Base-by-base conservation (phyloP, 257 asterid genomes). In the Solanum dulcamara region DNA sequence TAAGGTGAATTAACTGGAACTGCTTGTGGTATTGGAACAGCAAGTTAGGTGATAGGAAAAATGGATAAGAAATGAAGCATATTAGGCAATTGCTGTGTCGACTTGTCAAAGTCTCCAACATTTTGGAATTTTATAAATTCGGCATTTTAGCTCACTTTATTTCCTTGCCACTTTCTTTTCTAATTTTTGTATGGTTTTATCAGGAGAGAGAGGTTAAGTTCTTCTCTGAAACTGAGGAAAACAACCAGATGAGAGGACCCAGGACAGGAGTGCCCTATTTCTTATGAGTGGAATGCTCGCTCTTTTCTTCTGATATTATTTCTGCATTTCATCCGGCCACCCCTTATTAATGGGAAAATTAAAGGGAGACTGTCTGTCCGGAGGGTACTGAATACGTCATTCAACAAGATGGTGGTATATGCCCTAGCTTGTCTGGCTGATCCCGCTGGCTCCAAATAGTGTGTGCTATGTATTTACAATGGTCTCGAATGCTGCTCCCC, bases 161-260 rank as follows among this genome's bases (percentile, higher is more conserved):
- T 79, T 79, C 18, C 28, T 79, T 79, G 42, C 28, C 26, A n/a
- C 48, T 15, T 20, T 60, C 46, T 51, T 50, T 26, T 83, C 85
- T 82, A 44, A 55, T 51, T 85, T 18, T 64, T 40, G 24, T 44
- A 33, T 50, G 44, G 35, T 55, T 84, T 33, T 75, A 62, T 71
- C 88, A 96, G 99, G 99, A 95, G 92, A 90, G 98, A 85, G 98
- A 95, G 86, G 98, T 96, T 90, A 95, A 96, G 94, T 96, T 96
- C 85, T 96, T 96, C 92, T 93, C 99, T 2, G 99, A 96, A 90
- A 96, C 99, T 0, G 99, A 96, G 88, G 98, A 96, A 89, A 96
- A 95, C 94, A 96, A 96, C 91, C 99, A 96, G 87, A 96, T 96
- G 99, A 91, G 99, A 85, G 99, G 99, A 62, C 99, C 98, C n/a